Evolutionary conservation across 495 filamentous ascomycete species (phyloP), one percentile per base, ranked within the genome.

Genomic region (Entonaema liquescens): DNA sequence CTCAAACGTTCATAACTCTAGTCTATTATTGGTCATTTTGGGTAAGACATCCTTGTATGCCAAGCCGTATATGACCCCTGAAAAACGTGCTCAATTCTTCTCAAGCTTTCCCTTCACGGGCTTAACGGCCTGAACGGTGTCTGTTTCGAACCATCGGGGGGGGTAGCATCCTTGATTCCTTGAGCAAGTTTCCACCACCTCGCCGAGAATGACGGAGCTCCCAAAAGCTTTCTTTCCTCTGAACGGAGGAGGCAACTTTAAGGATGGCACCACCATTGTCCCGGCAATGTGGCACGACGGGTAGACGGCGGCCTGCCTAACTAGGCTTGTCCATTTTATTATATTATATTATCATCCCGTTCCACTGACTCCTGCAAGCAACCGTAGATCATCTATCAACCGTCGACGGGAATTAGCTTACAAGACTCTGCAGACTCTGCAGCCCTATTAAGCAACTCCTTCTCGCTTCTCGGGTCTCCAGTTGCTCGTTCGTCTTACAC

Each of bases 61-160:
- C 62, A 65, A 69, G 65, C 52, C 63, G 40, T 59, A 47, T 35
- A 62, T 35, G 52, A 56, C 59, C 64, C 67, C 62, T 60, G 59
- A 57, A 72, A 76, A 76, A 76, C 63, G 66, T 76, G 74, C 74
- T 76, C 74, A 76, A 74, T 74, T 59, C 26, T 72, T 76, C 74
- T 76, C 74, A 74, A 17, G 19, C 66, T 65, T 68, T 67, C 71
- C 71, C 56, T 62, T 67, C 62, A 42, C 42, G 65, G 62, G 55
- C 13, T 38, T 61, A 63, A 73, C 36, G 49, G 59, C 49, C 53
- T 60, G 35, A 60, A 44, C 42, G 56, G 65, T 49, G 40, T 69
- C n/a, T 49, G 55, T 62, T 66, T 70, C 25, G 56, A 64, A 61
- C 64, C 38, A 49, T 70, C 71, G 52, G 57, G n/a, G n/a, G 70